Evolutionary conservation across 257 asterid species (phyloP).

Genomic region (Catharanthus roseus): DNA sequence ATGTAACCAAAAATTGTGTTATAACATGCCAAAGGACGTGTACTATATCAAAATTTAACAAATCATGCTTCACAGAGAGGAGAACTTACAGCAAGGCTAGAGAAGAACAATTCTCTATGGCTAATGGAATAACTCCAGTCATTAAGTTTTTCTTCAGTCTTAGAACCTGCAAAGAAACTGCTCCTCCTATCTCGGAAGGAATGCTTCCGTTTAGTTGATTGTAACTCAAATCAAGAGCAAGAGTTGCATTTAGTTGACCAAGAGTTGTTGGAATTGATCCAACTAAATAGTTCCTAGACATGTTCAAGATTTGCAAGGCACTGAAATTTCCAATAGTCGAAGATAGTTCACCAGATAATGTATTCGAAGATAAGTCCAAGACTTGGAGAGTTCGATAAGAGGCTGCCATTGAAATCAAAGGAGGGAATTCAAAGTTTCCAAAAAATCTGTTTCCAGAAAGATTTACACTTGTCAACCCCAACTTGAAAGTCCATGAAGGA

Average conservation of each 20-base stretch:
- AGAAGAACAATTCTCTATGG: conserved; percentile 53
- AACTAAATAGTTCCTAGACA: conserved; percentile 49
- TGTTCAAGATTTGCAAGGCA: conserved; percentile 48
- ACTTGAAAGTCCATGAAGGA: conserved; percentile 61
- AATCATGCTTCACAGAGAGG: conserved; percentile 2
- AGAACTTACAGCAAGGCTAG: conserved; percentile 61
- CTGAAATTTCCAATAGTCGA: conserved; percentile 49
- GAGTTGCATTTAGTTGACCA: conserved; percentile 40
- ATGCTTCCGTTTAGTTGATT: conserved; percentile 59
- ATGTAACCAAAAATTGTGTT: background rate
- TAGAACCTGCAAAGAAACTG: conserved; percentile 49
- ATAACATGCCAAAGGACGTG: background rate
- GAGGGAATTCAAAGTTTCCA: conserved; percentile 38
- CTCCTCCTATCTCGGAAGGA: conserved; percentile 50
- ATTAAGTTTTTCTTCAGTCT: conserved; percentile 53
- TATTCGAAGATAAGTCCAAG: conserved; percentile 68
- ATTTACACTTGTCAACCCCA: conserved; percentile 40
- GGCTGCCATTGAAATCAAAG: conserved; percentile 16
- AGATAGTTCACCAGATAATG: conserved; percentile 57
- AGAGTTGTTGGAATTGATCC: conserved; percentile 56
- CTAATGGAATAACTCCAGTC: conserved; percentile 44
- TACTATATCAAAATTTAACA: background rate
- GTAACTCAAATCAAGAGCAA: conserved; percentile 58
- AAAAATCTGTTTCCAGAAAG: conserved; percentile 51
- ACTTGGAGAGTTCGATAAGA: conserved; percentile 45